Percentiles rank a stretch among this genome's conserved stretches.
phyloP scores from a whole-genome alignment of 2,329 filamentous ascomycete genomes.

The Ophiostoma piceae region DNA sequence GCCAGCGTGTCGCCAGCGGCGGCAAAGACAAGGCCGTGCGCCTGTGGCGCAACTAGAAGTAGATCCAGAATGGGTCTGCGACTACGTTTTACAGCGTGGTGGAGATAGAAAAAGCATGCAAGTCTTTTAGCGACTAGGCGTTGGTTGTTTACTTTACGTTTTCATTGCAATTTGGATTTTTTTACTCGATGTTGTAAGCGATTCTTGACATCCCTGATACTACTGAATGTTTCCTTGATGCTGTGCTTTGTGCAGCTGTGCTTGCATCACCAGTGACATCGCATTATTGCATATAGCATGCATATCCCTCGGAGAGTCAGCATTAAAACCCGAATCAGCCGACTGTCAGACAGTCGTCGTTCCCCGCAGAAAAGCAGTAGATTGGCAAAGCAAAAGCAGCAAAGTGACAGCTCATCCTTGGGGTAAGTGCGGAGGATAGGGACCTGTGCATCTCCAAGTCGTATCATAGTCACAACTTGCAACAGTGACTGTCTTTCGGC shows the following conservation, averaged over 20 bases:
- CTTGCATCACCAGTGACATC: not conserved
- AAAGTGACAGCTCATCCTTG: not conserved
- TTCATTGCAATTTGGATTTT: not conserved
- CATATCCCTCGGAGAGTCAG: not conserved
- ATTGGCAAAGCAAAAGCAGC: not conserved
- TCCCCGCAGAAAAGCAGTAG: not conserved
- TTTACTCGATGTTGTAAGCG: not conserved
- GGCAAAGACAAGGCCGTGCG: conserved; percentile 82
- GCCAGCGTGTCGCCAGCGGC: conserved; percentile 80
- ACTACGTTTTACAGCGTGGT: not conserved
- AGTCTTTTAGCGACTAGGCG: conserved; percentile 19
- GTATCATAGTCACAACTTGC: not conserved
- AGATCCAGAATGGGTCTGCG: not conserved
- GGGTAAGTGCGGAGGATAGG: not conserved
- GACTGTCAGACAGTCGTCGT: not conserved
- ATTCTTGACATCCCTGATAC: too few species aligned
- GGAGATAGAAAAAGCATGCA: not conserved
- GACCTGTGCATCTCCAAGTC: not conserved
- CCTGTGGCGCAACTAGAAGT: conserved; percentile 55
- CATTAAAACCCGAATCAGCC: not conserved
- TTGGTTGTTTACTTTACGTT: conserved; percentile 14
- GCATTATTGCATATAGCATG: not conserved
- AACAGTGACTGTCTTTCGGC: not conserved
- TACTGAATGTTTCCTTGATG: not conserved
- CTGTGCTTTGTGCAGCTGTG: not conserved